These are phyloP conservation scores for Liriodendron chinense DNA, from an alignment of 164 flowering plant genomes.

Conservation along the genomic window DNA sequence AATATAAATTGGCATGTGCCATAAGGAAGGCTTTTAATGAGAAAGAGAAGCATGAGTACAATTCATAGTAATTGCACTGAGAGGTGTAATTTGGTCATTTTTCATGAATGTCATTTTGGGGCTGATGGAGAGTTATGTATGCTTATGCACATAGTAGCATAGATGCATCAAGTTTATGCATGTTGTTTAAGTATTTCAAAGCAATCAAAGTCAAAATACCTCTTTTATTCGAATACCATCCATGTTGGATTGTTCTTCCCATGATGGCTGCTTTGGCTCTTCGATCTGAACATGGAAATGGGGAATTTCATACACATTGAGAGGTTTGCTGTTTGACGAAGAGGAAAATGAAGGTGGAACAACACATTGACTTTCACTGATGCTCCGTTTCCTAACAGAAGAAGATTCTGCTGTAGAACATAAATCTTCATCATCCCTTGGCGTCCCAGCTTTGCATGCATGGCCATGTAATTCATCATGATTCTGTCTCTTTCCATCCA, in stretches of 20 bases:
- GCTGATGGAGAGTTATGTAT: too few species aligned
- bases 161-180: too few species aligned
- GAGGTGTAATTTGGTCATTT: too few species aligned
- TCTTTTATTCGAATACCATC: slow-evolving; percentile 26
- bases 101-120: too few species aligned
- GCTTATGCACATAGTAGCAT: too few species aligned
- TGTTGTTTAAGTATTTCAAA: too few species aligned
- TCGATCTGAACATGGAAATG: slow-evolving; percentile 6
- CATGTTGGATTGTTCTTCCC: slow-evolving; percentile 27
- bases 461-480: slow-evolving; percentile 14
- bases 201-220: slow-evolving; percentile 23
- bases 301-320: slow-evolving; percentile 20
- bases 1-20: too few species aligned
- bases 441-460: slow-evolving; percentile 16
- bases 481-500: slow-evolving; percentile 30
- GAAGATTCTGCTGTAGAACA: slow-evolving; percentile 89
- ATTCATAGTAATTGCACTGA: too few species aligned
- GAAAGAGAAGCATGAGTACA: too few species aligned
- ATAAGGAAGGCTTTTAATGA: too few species aligned
- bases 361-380: slow-evolving; percentile 37
- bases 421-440: slow-evolving; percentile 53
- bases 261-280: slow-evolving; percentile 11
- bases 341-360: slow-evolving; percentile 48
- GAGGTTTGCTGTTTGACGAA: slow-evolving; percentile 20
- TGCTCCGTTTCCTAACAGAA: slow-evolving; percentile 44